These are phyloP conservation scores for Echium plantagineum DNA, from an alignment of 257 asterid genomes.

Conservation along the genomic window DNA sequence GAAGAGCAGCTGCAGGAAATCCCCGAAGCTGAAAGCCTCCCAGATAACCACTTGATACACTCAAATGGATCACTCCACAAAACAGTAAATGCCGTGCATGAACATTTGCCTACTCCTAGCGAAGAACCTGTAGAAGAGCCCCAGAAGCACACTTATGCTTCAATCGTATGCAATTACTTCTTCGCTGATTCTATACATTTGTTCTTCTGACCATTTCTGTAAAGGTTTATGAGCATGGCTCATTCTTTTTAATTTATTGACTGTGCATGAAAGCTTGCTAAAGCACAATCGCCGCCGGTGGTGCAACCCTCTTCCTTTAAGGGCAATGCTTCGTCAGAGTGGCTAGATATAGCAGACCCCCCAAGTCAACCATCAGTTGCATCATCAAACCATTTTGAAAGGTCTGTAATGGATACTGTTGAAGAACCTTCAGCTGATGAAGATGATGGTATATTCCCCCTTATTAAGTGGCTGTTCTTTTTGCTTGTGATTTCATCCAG, in stretches of 20 bases:
- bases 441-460: slow-evolving; percentile 51
- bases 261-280: slow-evolving; percentile 55
- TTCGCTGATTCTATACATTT: not conserved
- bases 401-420: slow-evolving; percentile 38
- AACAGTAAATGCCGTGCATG: slow-evolving; percentile 44
- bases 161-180: slow-evolving; percentile 42
- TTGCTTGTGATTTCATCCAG: not conserved
- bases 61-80: slow-evolving; percentile 70
- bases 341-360: slow-evolving; percentile 50
- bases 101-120: slow-evolving; percentile 40
- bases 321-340: slow-evolving; percentile 37
- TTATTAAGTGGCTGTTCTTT: slow-evolving; percentile 2
- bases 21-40: slow-evolving; percentile 45
- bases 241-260: slow-evolving; percentile 7
- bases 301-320: slow-evolving; percentile 32
- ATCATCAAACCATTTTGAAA: slow-evolving; percentile 36
- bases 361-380: slow-evolving; percentile 37
- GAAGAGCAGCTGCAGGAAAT: slow-evolving; percentile 54
- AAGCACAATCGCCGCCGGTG: slow-evolving; percentile 46
- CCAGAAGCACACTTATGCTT: slow-evolving; percentile 93
- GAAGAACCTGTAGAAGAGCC: slow-evolving; percentile 70
- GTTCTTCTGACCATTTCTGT: slow-evolving; percentile 1
- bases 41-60: slow-evolving; percentile 38
- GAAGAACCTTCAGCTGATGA: slow-evolving; percentile 62
- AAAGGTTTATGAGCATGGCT: slow-evolving; percentile 8